phyloP scores from a whole-genome alignment of 306 rosid species.

The Quercus berberidifolia region DNA sequence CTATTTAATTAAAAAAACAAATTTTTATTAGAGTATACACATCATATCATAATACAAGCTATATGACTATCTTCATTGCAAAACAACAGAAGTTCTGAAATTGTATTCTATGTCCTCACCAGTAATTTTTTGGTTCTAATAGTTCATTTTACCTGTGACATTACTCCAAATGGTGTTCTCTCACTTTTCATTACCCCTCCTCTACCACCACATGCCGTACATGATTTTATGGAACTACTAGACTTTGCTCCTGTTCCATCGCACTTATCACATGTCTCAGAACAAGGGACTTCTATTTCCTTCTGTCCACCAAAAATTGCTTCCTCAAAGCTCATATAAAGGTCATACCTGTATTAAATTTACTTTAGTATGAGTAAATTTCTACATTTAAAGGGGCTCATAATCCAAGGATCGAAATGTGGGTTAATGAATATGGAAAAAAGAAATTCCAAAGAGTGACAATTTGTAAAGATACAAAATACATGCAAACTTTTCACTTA shows the following conservation, averaged over 20 bases:
- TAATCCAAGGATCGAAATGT: not conserved
- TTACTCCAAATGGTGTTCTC: conserved; percentile 86
- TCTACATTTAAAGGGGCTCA: not conserved
- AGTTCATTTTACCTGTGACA: conserved; percentile 64
- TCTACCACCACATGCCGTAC: conserved; percentile 79
- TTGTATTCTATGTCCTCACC: not conserved
- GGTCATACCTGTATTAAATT: conserved; percentile 53
- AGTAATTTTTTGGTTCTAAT: not conserved
- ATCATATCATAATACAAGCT: too few species aligned
- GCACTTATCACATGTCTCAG: conserved; percentile 62
- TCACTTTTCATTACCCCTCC: conserved; percentile 79
- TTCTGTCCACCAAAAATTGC: conserved; percentile 73
- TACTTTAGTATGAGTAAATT: not conserved
- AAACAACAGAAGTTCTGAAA: too few species aligned
- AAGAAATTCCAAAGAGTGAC: not conserved
- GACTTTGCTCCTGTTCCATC: conserved; percentile 91
- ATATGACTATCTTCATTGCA: too few species aligned
- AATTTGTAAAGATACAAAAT: not conserved
- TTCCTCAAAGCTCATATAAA: conserved; percentile 82
- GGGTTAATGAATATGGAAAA: not conserved
- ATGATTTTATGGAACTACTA: conserved; percentile 51
- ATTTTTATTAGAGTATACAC: not conserved
- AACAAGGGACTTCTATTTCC: conserved; percentile 69
- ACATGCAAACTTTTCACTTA: not conserved
- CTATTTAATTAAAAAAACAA: not conserved